A percentile compares a stretch with the other conserved stretches of the same genome.
Conservation (phyloP, 176 grass and related monocot species). For the Tillandsia leiboldiana region DNA sequence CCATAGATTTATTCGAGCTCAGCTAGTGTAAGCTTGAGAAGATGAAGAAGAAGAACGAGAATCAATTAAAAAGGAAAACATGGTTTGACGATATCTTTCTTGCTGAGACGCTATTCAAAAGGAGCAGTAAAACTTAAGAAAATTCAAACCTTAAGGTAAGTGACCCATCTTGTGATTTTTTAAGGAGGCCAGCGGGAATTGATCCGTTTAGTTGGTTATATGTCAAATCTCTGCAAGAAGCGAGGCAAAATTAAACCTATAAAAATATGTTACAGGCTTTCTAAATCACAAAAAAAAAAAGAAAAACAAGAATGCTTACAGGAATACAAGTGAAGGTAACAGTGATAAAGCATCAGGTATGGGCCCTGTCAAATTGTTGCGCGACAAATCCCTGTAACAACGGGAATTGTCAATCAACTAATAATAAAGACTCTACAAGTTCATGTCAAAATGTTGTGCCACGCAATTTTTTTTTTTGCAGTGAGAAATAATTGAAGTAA, state of each 20-base stretch:
- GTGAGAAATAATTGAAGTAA: too few species aligned
- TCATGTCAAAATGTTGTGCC: background rate
- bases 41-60: background rate
- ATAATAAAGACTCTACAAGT: background rate
- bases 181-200: constrained; percentile 22
- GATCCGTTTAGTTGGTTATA: constrained; percentile 31
- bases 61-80: background rate
- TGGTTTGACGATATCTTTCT: background rate
- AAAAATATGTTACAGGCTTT: background rate
- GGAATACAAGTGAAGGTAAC: constrained; percentile 5
- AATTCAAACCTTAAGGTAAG: constrained; percentile 23
- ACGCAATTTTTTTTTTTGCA: too few species aligned
- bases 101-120: background rate
- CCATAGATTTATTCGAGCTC: background rate
- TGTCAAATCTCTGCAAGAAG: constrained; percentile 30
- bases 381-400: constrained; percentile 18
- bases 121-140: background rate
- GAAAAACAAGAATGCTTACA: constrained; percentile 8
- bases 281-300: background rate
- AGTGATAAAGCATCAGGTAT: constrained; percentile 9
- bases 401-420: background rate
- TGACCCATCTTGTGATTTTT: constrained; percentile 20
- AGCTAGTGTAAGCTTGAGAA: background rate
- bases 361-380: constrained; percentile 13
- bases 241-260: background rate